These are phyloP conservation scores for Cercospora zeina DNA, from an alignment of 2,329 filamentous ascomycete genomes.

Conservation along the genomic window DNA sequence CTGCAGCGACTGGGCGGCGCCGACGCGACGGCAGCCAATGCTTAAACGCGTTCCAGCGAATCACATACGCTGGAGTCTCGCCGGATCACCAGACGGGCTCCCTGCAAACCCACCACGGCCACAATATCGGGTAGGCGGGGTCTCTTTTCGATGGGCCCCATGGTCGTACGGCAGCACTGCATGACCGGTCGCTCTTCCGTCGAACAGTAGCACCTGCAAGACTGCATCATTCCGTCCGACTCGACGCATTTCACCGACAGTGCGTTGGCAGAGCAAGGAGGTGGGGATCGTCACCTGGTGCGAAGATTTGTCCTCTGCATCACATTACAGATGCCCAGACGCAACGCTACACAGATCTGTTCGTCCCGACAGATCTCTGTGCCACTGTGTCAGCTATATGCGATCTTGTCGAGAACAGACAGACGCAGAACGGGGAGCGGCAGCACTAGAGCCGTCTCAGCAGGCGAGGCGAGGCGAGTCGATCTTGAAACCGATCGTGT, in stretches of 20 bases:
- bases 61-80: background rate
- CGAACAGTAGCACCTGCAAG: background rate
- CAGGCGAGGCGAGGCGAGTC: slow-evolving; percentile 5
- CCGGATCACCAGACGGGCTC: slow-evolving; percentile 2
- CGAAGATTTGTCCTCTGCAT: no score
- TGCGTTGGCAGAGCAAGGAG: no score
- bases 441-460: background rate
- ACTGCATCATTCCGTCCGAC: no score
- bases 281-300: no score
- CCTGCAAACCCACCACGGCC: slow-evolving; percentile 1
- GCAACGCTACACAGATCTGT: background rate
- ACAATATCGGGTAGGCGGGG: slow-evolving; percentile 5
- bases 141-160: background rate
- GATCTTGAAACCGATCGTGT: background rate
- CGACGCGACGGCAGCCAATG: slow-evolving; percentile 11
- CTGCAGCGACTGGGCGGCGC: slow-evolving; percentile 6
- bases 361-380: slow-evolving; percentile 15
- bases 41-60: slow-evolving; percentile 7
- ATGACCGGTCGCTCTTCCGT: background rate
- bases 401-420: slow-evolving; percentile 4
- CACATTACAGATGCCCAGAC: background rate
- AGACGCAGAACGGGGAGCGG: background rate
- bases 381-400: slow-evolving; percentile 1
- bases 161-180: slow-evolving; percentile 10
- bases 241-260: no score